Evolutionary conservation across 768 basidiomycete species (phyloP).

Genomic region (Strobilomyces echinocephalus): DNA sequence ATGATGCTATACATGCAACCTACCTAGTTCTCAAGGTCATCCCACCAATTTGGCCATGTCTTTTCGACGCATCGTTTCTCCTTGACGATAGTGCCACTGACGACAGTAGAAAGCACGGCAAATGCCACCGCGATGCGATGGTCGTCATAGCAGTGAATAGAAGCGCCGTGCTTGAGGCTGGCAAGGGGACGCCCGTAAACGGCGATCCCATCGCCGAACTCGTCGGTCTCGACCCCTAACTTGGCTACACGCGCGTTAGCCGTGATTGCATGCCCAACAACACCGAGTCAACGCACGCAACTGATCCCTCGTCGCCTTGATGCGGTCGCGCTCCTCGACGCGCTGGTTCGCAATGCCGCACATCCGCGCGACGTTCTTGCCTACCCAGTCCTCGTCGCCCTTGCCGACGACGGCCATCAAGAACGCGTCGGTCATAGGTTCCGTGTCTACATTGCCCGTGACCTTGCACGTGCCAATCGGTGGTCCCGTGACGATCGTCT

Average conservation of each 20-base stretch:
- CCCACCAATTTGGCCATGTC: conserved; percentile 99
- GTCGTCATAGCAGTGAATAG: conserved; percentile 95
- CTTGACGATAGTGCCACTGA: conserved; percentile 76
- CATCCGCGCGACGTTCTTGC: conserved; percentile 65
- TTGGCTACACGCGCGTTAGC: conserved; percentile 53
- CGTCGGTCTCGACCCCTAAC: conserved; percentile 89
- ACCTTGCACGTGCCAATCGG: conserved; percentile 74
- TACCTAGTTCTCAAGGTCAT: conserved; percentile 93
- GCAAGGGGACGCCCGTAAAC: conserved; percentile 71
- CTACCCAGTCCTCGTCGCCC: conserved; percentile 27
- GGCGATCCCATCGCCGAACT: conserved; percentile 90
- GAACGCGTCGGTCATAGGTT: conserved; percentile 99
- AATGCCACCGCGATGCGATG: conserved; percentile 99
- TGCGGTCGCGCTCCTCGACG: conserved; percentile 97
- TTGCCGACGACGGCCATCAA: conserved; percentile 77
- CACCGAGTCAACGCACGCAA: conserved; percentile 55
- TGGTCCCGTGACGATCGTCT: conserved; percentile 91
- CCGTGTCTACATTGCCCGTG: conserved; percentile 79
- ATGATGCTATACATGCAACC: conserved; percentile 2
- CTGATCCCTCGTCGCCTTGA: conserved; percentile 94
- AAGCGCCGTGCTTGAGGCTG: conserved; percentile 62
- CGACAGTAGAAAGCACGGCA: conserved; percentile 74
- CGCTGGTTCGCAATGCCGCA: conserved; percentile 95
- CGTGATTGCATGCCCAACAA: too few species aligned
- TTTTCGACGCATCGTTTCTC: conserved; percentile 99